Evolutionary conservation across 192 early-diverging fungal genomes (phyloP).

Genomic region (Coemansia sp.): DNA sequence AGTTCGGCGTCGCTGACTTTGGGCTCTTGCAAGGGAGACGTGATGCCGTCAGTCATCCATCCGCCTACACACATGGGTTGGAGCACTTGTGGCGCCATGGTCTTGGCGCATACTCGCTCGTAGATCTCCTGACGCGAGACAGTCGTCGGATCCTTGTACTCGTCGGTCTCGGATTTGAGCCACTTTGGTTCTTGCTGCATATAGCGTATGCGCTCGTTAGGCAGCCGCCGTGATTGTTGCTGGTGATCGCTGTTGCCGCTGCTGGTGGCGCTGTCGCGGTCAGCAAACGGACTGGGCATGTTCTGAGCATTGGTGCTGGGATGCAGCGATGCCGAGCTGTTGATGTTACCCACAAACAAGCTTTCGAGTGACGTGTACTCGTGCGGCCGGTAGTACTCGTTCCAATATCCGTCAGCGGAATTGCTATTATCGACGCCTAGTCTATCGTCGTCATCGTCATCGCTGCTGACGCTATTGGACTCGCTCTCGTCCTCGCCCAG

Average conservation of each 20-base stretch:
- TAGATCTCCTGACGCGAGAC: constrained; percentile 34
- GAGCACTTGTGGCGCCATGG: constrained; percentile 21
- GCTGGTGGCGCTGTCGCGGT: constrained; percentile 12
- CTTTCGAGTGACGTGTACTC: constrained; percentile 75
- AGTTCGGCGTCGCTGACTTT: neutral
- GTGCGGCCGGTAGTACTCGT: constrained; percentile 86
- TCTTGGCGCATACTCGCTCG: constrained; percentile 45
- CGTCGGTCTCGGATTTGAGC: constrained; percentile 41
- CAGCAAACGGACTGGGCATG: constrained; percentile 42
- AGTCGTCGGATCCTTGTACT: constrained; percentile 34
- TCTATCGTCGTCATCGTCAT: constrained; percentile 18
- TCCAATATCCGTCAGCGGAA: constrained; percentile 68
- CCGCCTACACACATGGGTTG: constrained; percentile 48
- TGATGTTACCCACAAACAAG: constrained; percentile 87
- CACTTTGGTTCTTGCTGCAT: constrained; percentile 47
- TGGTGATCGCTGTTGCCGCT: neutral
- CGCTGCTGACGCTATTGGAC: constrained; percentile 1
- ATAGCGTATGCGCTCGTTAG: neutral
- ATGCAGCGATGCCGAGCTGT: constrained; percentile 65
- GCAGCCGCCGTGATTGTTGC: neutral
- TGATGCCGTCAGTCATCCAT: constrained; percentile 54
- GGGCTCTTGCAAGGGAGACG: constrained; percentile 59
- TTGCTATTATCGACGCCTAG: constrained; percentile 21
- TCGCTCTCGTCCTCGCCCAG: constrained; percentile 20
- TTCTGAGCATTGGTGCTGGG: constrained; percentile 20